Percentiles rank a stretch among this genome's conserved stretches.
Evolutionary conservation across 208 protist genomes (phyloP).

Genomic region (Wallacemonas collosoma): DNA sequence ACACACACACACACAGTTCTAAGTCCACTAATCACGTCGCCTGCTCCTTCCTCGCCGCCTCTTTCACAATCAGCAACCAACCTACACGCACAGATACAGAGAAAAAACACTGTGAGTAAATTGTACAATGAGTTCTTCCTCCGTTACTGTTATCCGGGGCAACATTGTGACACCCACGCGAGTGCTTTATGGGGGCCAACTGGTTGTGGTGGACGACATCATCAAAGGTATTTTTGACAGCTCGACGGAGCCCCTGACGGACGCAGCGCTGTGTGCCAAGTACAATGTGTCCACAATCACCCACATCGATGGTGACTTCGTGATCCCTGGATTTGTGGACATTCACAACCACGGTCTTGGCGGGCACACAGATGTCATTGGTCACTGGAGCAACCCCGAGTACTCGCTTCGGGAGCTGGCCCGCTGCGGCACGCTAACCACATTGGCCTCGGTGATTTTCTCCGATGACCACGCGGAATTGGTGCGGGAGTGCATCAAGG

Average conservation of each 20-base stretch:
- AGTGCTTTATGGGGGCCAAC: constrained; percentile 62
- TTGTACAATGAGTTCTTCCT: background rate
- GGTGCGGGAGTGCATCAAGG: constrained; percentile 45
- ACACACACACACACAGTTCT: no score
- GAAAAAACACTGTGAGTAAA: no score
- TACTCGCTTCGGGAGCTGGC: constrained; percentile 67
- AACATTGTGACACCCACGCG: constrained; percentile 61
- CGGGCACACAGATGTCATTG: constrained; percentile 59
- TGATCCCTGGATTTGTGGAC: constrained; percentile 75
- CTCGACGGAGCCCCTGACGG: constrained; percentile 25
- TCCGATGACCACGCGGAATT: constrained; percentile 52
- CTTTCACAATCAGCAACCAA: no score
- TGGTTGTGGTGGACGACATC: constrained; percentile 42
- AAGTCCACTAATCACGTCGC: no score
- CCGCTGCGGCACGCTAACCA: constrained; percentile 66
- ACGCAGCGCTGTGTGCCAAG: constrained; percentile 17
- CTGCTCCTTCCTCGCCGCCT: no score
- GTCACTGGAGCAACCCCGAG: constrained; percentile 70
- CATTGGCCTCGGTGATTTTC: constrained; percentile 72
- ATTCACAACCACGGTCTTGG: constrained; percentile 83
- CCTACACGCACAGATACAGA: no score
- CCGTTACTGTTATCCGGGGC: constrained; percentile 52
- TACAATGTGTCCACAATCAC: background rate
- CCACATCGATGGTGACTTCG: constrained; percentile 33
- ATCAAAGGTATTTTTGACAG: constrained; percentile 38